Base-by-base conservation (phyloP, 768 basidiomycete genomes). In the Agrocybe pediades region DNA sequence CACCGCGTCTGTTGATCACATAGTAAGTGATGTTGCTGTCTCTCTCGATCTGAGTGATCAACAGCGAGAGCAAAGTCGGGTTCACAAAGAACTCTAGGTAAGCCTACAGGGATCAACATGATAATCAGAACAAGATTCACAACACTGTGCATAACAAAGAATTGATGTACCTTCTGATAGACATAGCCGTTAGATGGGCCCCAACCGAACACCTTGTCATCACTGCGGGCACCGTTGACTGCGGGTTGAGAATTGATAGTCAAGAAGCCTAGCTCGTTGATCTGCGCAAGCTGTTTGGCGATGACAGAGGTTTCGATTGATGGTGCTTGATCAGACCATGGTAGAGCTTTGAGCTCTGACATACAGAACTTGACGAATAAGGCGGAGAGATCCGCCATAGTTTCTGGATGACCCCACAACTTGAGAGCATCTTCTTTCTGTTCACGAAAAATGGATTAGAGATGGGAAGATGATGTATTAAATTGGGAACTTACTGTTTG, bases 211-310 rank as follows among this genome's bases (percentile, higher is more conserved):
- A 84, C 76, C 57, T 86, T 84, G 70, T 98, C 89, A 50, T 92
- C 87, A 63, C 92, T 95, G 56, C 79, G 75, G 8, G 81, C 90
- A 43, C 94, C 95, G 64, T 96, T 92, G 25, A 98, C 95, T 2
- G 94, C 95, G 9, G 95, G 95, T 68, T 98, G 95, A 20, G 92
- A 95, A 71, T 98, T 98, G 75, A 98, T 98, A 1, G 94, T 98
- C 61, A 98, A 71, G 79, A 95, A 99, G 2, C 97, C 97, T 16
- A 92, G 74, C 48, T 86, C 81, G 69, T 98, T 99, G 77, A 98
- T 85, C 67, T 83, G 82, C 30, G 91, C 83, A 3, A 99, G 81
- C 57, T 90, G 83, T 40, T 78, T 71, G 8, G 91, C 74, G 64
- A 99, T 98, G 44, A 87, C 78, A 3, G 79, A 73, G 0, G 94